Percentiles rank a stretch among this genome's conserved stretches.
phyloP scores from a whole-genome alignment of 108 stramenopile genomes.

The Chaetoceros muelleri region DNA sequence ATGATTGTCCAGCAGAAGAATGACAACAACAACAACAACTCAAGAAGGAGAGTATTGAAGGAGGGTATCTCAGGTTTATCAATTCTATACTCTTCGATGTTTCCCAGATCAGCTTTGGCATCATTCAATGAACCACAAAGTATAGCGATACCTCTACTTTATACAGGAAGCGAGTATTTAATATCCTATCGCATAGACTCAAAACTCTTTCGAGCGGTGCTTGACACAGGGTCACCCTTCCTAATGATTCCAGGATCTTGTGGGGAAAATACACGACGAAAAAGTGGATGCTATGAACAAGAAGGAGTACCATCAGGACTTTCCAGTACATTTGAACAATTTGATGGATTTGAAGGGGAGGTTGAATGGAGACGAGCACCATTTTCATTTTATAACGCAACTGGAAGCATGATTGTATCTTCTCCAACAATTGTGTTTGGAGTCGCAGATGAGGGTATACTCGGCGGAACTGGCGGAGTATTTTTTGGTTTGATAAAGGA shows the following conservation, averaged over 20 bases:
- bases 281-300: slow-evolving; percentile 36
- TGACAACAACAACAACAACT: too few species aligned
- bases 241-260: slow-evolving; percentile 40
- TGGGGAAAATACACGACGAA: slow-evolving; percentile 16
- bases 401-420: slow-evolving; percentile 2
- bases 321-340: slow-evolving; percentile 32
- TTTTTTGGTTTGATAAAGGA: slow-evolving; percentile 52
- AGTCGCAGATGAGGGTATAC: slow-evolving; percentile 28
- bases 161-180: slow-evolving; percentile 22
- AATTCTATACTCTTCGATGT: too few species aligned
- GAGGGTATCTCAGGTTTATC: too few species aligned
- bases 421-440: slow-evolving; percentile 33
- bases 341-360: slow-evolving; percentile 46
- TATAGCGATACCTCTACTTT: slow-evolving; percentile 26
- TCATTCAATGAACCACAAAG: not conserved
- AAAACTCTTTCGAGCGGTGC: slow-evolving; percentile 32
- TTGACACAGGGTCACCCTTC: slow-evolving; percentile 54
- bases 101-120: too few species aligned
- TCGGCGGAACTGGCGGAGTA: slow-evolving; percentile 51
- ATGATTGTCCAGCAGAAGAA: too few species aligned
- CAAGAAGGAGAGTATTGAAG: too few species aligned
- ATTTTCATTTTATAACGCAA: slow-evolving; percentile 26
- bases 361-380: slow-evolving; percentile 44
- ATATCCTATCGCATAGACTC: slow-evolving; percentile 33
- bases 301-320: slow-evolving; percentile 20